Base-by-base conservation (phyloP, 805 yeast species). In the Hanseniaspora meyeri region DNA sequence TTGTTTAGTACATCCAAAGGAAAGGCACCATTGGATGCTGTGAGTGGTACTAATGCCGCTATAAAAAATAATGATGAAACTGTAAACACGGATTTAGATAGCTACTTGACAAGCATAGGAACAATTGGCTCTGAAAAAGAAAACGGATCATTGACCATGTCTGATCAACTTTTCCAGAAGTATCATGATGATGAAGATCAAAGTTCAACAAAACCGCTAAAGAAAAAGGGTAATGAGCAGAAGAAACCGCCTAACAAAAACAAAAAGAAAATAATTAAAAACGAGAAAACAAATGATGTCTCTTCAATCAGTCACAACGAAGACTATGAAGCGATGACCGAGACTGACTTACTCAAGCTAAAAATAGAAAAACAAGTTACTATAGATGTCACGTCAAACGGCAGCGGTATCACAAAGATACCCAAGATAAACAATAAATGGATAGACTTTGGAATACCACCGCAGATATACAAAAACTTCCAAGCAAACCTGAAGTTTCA, bases 401-500 rank as follows among this genome's bases (percentile, higher is more conserved):
- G n/a, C 14, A 34, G 32, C 12, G 31, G 24, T 17, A 7, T 20
- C 12, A 17, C 17, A 20, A 45, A 38, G 11, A 51, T 51, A 17
- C 55, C 55, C 3, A 45, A 37, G 31, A 47, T 47, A 11, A 24
- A 36, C 32, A 36, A 36, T 14, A 38, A 19, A 12, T 51, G 55
- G 55, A 43, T 51, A 4, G 55, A 51, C 19, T 51, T 51, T 45
- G 55, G 55, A 11, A 51, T 51, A 1, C 55, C 55, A 9, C 55
- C 50, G 7, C 43, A 36, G 17, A 51, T 51, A 7, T 45, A 42
- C 45, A 45, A 34, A 12, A 51, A 51, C 11, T 51, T 51, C 7
- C 71, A 73, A 1, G 73, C 76, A 3, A 71, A 71, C 14, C 66
- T 84, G 10, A 66, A 73, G 8, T 90, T 79, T 65, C 72, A 68